Evolutionary conservation across 495 filamentous ascomycete species (phyloP), one percentile per base, ranked within the genome.

Genomic region (Penicillium cosmopolitanum): DNA sequence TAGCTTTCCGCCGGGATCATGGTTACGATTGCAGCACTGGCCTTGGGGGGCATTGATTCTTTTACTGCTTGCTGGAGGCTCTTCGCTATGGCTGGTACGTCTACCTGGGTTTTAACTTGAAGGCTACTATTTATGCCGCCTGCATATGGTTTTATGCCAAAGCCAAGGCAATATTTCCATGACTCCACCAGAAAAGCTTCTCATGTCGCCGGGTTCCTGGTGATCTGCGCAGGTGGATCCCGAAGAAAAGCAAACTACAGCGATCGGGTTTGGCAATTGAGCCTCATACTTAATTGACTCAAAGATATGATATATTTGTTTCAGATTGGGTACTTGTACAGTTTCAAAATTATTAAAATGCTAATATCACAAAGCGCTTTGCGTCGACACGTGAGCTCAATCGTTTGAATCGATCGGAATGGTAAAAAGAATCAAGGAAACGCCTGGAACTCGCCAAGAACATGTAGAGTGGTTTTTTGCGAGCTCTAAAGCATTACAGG

Each of bases 401-500:
- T 44, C 42, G 2, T 44, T 48, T 19, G 8, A n/a, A 44, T 44
- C 1, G 16, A 44, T 18, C 7, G 7, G n/a, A 44, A n/a, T 44
- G 42, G 9, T 44, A 19, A 18, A 3, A 44, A 18, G 19, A n/a
- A 19, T n/a, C n/a, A 44, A 18, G 8, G 16, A 44, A 44, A 19
- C 42, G n/a, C 42, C 42, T n/a, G n/a, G 1, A 12, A 16, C 42
- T n/a, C 42, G 42, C 42, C n/a, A 12, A n/a, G 5, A 18, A 44
- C 42, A 44, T 44, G 16, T 16, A 19, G n/a, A 18, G 42, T 44
- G 4, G 19, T 44, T 6, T 2, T 18, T 44, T 18, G 9, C 4
- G 15, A 9, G 42, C 7, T 16, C n/a, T 7, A 2, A 19, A 3
- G 23, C 16, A 12, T 28, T 53, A 71, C 43, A 71, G 60, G 42